phyloP scores from a whole-genome alignment of 2,329 filamentous ascomycete genomes.

The Botrytis cinerea region DNA sequence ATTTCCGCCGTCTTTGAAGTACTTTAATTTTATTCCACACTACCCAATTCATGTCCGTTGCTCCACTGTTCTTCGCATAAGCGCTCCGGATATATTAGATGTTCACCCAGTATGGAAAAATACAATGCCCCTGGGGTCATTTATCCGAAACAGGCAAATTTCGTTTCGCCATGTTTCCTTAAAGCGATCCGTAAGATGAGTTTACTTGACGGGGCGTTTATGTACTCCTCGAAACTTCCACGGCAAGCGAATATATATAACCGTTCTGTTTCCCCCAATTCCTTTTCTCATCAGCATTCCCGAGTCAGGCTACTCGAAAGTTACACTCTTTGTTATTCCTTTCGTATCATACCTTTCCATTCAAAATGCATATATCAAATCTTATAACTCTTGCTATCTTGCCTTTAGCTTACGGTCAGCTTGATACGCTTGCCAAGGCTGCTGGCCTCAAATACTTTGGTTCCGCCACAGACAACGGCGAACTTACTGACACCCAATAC shows the following conservation, averaged over 20 bases:
- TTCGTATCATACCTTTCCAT: not conserved
- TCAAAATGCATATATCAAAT: slow-evolving; percentile 26
- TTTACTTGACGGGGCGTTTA: not conserved
- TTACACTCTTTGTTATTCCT: slow-evolving; percentile 8
- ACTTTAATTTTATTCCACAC: slow-evolving; percentile 5
- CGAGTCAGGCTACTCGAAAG: slow-evolving; percentile 18
- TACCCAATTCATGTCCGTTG: slow-evolving; percentile 5
- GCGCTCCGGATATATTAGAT: slow-evolving; percentile 13
- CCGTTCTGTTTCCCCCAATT: not conserved
- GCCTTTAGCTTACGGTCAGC: slow-evolving; percentile 28
- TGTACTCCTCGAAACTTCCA: not conserved
- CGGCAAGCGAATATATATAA: slow-evolving; percentile 13
- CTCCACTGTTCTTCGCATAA: slow-evolving; percentile 10
- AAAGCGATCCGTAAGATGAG: not conserved
- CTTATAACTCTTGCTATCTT: slow-evolving; percentile 24
- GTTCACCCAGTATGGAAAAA: slow-evolving; percentile 16
- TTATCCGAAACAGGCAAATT: slow-evolving; percentile 25
- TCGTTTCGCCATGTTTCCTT: not conserved
- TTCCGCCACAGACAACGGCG: slow-evolving; percentile 59
- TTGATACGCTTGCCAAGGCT: slow-evolving; percentile 50
- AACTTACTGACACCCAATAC: slow-evolving; percentile 53
- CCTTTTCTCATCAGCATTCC: not conserved
- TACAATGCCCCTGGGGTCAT: not conserved
- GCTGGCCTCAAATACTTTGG: slow-evolving; percentile 56
- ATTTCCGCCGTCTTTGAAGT: not conserved